phyloP scores from a whole-genome alignment of 2,329 filamentous ascomycete genomes.

The Nothophaeocryptopus gaeumannii region DNA sequence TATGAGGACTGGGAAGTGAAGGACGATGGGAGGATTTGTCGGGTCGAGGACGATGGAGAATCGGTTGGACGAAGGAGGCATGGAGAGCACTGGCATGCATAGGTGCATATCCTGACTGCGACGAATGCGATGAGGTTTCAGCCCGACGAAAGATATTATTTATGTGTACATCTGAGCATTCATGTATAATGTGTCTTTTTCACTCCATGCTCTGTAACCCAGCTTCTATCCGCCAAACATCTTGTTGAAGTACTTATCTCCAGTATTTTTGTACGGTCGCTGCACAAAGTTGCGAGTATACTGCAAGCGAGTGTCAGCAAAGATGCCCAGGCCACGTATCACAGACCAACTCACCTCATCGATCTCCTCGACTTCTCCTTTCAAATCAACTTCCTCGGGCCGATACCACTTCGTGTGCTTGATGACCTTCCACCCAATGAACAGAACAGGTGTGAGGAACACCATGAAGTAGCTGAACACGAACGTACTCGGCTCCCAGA shows the following conservation, averaged over 20 bases:
- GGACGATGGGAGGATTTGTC: background rate
- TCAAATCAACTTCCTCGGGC: slow-evolving; percentile 61
- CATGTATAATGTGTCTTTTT: too few relatives aligned
- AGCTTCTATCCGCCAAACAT: slow-evolving; percentile 38
- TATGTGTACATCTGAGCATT: too few relatives aligned
- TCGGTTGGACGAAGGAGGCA: background rate
- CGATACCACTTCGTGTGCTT: slow-evolving; percentile 59
- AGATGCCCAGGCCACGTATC: background rate
- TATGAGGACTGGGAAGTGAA: background rate
- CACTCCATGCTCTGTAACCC: too few relatives aligned
- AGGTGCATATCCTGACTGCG: too few relatives aligned
- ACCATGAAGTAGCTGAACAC: slow-evolving; percentile 73
- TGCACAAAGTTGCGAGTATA: slow-evolving; percentile 24
- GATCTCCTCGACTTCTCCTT: slow-evolving; percentile 61
- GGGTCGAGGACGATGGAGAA: background rate
- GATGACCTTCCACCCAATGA: slow-evolving; percentile 66
- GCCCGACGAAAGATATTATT: too few relatives aligned
- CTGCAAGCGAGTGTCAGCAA: slow-evolving; percentile 8
- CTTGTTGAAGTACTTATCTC: slow-evolving; percentile 45
- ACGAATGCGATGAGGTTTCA: too few relatives aligned
- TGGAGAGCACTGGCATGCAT: too few relatives aligned
- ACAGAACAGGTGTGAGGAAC: slow-evolving; percentile 65
- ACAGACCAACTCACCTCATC: slow-evolving; percentile 46
- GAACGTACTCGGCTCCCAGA: slow-evolving; percentile 67
- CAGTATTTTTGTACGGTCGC: slow-evolving; percentile 31